Evolutionary conservation across 2,329 filamentous ascomycete species (phyloP).

Genomic region (Cladosporium colombiae): DNA sequence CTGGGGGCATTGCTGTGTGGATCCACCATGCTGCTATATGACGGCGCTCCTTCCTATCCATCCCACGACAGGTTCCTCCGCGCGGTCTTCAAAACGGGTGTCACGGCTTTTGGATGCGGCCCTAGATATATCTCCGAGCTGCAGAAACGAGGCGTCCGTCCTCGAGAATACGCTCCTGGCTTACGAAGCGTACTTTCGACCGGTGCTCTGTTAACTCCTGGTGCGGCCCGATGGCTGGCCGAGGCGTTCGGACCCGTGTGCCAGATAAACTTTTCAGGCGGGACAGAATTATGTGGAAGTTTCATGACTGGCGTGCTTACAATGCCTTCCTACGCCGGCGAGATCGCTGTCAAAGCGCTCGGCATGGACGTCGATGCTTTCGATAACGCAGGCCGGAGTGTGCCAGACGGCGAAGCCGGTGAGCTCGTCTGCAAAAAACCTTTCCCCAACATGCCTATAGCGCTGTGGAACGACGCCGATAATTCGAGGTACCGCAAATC

Average conservation of each 20-base stretch:
- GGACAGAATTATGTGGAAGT: slow-evolving; percentile 71
- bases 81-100: slow-evolving; percentile 60
- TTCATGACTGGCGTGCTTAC: slow-evolving; percentile 66
- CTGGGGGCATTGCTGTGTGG: slow-evolving; percentile 63
- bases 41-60: slow-evolving; percentile 75
- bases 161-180: slow-evolving; percentile 52
- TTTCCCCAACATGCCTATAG: slow-evolving; percentile 71
- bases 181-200: slow-evolving; percentile 60
- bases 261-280: slow-evolving; percentile 57
- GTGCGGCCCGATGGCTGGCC: too few species aligned
- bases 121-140: slow-evolving; percentile 75
- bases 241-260: too few species aligned
- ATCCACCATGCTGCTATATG: slow-evolving; percentile 67
- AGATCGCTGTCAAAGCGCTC: slow-evolving; percentile 54
- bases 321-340: slow-evolving; percentile 61
- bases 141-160: slow-evolving; percentile 53
- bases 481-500: slow-evolving; percentile 43
- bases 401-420: slow-evolving; percentile 65
- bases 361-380: slow-evolving; percentile 58
- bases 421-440: slow-evolving; percentile 68
- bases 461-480: slow-evolving; percentile 44
- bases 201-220: slow-evolving; percentile 44
- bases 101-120: slow-evolving; percentile 71
- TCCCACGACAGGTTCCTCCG: slow-evolving; percentile 62
- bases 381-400: slow-evolving; percentile 47